Percentiles rank a stretch among this genome's conserved stretches.
These are phyloP conservation scores for Solanum paucissectum DNA, from an alignment of 257 asterid genomes.

Conservation along the genomic window DNA sequence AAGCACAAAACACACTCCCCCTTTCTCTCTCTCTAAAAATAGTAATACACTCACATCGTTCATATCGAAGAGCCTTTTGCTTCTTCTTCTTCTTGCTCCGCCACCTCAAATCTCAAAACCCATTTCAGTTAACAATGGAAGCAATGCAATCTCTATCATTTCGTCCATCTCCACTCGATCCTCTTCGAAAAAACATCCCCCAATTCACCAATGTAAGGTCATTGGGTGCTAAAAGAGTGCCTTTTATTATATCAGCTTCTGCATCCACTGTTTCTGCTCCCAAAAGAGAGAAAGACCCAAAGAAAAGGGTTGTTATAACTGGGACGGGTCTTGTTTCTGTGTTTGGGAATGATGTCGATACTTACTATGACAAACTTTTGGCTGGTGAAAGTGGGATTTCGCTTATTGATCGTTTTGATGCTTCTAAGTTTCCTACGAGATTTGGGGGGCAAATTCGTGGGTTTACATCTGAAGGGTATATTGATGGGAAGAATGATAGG, in stretches of 20 bases:
- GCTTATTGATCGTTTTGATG: constrained; percentile 43
- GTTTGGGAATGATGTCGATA: constrained; percentile 38
- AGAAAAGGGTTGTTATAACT: constrained; percentile 46
- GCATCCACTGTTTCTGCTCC: constrained; percentile 29
- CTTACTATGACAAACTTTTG: constrained; percentile 33
- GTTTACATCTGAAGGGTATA: constrained; percentile 36
- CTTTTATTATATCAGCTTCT: constrained; percentile 15
- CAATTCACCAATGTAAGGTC: not conserved
- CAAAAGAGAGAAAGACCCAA: constrained; percentile 40
- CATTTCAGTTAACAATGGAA: constrained; percentile 7
- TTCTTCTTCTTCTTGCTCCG: not conserved
- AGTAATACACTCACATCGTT: not conserved
- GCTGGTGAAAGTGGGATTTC: constrained; percentile 49
- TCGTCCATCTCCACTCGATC: constrained; percentile 38
- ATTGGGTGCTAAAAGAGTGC: not conserved
- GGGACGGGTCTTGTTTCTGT: constrained; percentile 53
- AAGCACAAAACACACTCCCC: not conserved
- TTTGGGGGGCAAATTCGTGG: constrained; percentile 55
- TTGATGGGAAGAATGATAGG: constrained; percentile 54
- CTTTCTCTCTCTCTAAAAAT: not conserved
- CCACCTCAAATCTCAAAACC: not conserved
- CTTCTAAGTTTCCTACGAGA: constrained; percentile 45
- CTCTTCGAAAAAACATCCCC: constrained; percentile 12
- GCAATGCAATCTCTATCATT: constrained; percentile 15
- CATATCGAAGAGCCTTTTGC: constrained; percentile 8